Evolutionary conservation across 2,329 filamentous ascomycete genomes (phyloP), one percentile per base, ranked within the genome.

Genomic region (Xylariaceae sp.): DNA sequence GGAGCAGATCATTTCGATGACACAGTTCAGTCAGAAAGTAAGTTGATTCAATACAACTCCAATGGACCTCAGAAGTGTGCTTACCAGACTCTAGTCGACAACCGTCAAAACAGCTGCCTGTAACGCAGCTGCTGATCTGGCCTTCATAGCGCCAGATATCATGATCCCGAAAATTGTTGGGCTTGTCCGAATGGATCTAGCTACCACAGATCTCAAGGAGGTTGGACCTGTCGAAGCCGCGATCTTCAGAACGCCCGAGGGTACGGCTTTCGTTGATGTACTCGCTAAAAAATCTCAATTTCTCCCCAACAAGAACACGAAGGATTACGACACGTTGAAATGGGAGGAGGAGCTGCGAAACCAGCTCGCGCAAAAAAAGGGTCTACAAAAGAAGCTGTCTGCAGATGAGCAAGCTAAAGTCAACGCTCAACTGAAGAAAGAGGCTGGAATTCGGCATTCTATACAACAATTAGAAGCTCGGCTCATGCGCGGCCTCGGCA

Each of bases 311-410:
- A 96, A 94, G 63, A 94, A 87, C 50, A 81, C 77, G 31, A 95
- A 94, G 57, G 92, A 96, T 55, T 94, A 95, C 50, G 87, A 98
- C 49, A 93, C 87, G 2, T 61, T 95, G 25, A 95, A 94, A 59
- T 98, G 93, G 92, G 92, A 98, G 59, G 83, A 90, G 56, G 92
- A 98, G 44, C 70, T 98, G 6, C 74, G 89, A 37, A 72, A 77
- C 24, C 87, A 95, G 49, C 63, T 98, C 25, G 88, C 89, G n/a
- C 73, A 85, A 54, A 98, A 96, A 67, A 94, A 90, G 58, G 90
- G 90, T 1, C 77, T 84, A 39, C 78, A 87, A 49, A 90, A 88
- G 64, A 98, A 95, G 61, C 75, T 96, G 8, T 92, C 86, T 0
- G 63, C 85, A 0, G 92, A 96, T 22, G 90, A 98, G 51, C 81